These are phyloP conservation scores for Scedosporium dehoogii DNA, from an alignment of 2,329 filamentous ascomycete genomes.

Conservation along the genomic window DNA sequence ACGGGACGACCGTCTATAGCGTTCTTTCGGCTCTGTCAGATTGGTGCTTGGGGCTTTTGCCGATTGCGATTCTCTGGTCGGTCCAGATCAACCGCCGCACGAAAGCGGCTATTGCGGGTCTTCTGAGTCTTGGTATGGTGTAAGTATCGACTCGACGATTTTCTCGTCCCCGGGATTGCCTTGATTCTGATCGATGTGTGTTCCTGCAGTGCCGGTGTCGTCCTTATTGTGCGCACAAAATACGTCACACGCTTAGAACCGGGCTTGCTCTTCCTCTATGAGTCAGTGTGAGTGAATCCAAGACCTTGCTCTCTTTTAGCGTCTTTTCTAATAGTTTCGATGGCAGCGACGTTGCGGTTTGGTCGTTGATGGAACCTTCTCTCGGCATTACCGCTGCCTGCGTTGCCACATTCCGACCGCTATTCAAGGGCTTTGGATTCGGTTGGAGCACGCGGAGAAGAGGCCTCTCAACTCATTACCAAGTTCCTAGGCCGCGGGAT, in stretches of 20 bases:
- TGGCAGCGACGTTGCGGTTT: slow-evolving; percentile 21
- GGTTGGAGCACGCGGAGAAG: slow-evolving; percentile 9
- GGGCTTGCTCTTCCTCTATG: slow-evolving; percentile 18
- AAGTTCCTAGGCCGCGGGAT: slow-evolving; percentile 1
- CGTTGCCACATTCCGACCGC: slow-evolving; percentile 19
- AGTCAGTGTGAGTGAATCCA: slow-evolving; percentile 18
- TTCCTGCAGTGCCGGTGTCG: slow-evolving; percentile 24
- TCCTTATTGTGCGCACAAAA: slow-evolving; percentile 26
- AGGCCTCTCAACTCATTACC: slow-evolving; percentile 9
- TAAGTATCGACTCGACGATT: slow-evolving; percentile 18
- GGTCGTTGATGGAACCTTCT: slow-evolving; percentile 21
- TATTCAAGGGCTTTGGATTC: slow-evolving; percentile 19
- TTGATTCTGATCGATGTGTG: not conserved
- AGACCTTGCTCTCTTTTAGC: not conserved
- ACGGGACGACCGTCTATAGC: slow-evolving; percentile 34
- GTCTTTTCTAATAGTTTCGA: not conserved
- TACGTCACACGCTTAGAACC: slow-evolving; percentile 19
- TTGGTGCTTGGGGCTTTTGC: slow-evolving; percentile 37
- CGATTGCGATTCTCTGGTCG: slow-evolving; percentile 39
- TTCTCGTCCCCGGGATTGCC: not conserved
- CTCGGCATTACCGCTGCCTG: slow-evolving; percentile 24
- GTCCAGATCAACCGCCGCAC: slow-evolving; percentile 36
- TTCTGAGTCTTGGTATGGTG: slow-evolving; percentile 41
- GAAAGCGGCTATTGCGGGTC: slow-evolving; percentile 33
- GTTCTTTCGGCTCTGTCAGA: slow-evolving; percentile 34